Evolutionary conservation across 75 land plant genomes (phyloP).

Genomic region (Pseudotsuga menziesii): DNA sequence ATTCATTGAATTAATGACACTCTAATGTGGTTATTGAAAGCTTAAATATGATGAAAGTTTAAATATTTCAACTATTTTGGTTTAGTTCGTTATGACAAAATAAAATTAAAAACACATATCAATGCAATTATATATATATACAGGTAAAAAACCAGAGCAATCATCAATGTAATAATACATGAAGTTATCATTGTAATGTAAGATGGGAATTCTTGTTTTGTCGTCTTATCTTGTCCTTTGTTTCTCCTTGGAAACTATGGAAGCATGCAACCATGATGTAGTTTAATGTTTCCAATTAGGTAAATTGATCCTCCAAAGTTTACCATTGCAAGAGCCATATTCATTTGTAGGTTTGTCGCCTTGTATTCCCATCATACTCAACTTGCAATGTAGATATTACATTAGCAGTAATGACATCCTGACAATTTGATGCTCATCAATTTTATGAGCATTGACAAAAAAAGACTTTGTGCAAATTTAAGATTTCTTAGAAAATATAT

Average conservation of each 20-base stretch:
- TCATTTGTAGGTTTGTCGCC: not conserved
- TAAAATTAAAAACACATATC: not conserved
- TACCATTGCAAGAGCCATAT: conserved; percentile 4
- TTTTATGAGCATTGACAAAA: not conserved
- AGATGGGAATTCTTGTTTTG: not conserved
- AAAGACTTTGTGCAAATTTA: no score
- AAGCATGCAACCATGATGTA: not conserved
- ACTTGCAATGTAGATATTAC: not conserved
- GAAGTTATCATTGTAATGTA: no score
- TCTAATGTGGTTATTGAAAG: not conserved
- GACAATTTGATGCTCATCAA: not conserved
- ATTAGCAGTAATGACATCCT: not conserved
- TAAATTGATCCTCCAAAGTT: not conserved
- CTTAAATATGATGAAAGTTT: not conserved
- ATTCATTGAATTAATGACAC: not conserved
- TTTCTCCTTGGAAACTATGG: not conserved
- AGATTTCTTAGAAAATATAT: no score
- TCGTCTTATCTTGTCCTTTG: not conserved
- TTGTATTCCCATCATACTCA: not conserved
- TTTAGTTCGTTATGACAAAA: not conserved
- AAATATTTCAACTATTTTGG: not conserved
- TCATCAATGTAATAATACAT: not conserved
- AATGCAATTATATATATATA: not conserved
- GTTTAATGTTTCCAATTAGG: not conserved
- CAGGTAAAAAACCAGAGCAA: not conserved